Evolutionary conservation across 305 asterid species (phyloP).

Genomic region (Andrographis paniculata): DNA sequence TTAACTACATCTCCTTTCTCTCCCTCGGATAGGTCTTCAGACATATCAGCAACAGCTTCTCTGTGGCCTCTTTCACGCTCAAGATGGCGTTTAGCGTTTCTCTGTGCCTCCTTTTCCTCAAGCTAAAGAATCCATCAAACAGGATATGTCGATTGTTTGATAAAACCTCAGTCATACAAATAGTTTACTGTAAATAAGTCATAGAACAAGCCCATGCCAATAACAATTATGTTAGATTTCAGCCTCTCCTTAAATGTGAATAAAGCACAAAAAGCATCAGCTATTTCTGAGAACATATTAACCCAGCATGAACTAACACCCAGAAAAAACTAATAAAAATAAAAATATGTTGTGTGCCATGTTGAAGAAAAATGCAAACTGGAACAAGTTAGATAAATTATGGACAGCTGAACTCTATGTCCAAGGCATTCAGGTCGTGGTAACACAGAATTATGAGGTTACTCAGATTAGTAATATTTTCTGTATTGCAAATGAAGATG

Average conservation of each 20-base stretch:
- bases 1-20: constrained; percentile 63
- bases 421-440: too few species aligned
- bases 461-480: too few species aligned
- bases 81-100: constrained; percentile 71
- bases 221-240: background rate
- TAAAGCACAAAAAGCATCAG: too few species aligned
- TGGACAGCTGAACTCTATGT: too few species aligned
- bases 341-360: too few species aligned
- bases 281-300: background rate
- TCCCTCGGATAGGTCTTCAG: constrained; percentile 92
- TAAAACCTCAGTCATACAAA: background rate
- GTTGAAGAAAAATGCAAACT: too few species aligned
- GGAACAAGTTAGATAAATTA: too few species aligned
- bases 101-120: constrained; percentile 76
- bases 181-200: background rate
- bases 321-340: too few species aligned
- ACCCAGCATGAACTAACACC: background rate
- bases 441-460: too few species aligned
- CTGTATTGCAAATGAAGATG: too few species aligned
- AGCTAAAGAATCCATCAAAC: constrained; percentile 28
- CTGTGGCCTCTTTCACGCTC: constrained; percentile 91
- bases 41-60: constrained; percentile 98
- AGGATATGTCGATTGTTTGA: constrained; percentile 15
- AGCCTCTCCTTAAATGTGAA: background rate
- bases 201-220: background rate